A percentile compares a stretch with the other conserved stretches of the same genome.
phyloP scores from a whole-genome alignment of 352 stramenopile species.

The Pythium diclinum region DNA sequence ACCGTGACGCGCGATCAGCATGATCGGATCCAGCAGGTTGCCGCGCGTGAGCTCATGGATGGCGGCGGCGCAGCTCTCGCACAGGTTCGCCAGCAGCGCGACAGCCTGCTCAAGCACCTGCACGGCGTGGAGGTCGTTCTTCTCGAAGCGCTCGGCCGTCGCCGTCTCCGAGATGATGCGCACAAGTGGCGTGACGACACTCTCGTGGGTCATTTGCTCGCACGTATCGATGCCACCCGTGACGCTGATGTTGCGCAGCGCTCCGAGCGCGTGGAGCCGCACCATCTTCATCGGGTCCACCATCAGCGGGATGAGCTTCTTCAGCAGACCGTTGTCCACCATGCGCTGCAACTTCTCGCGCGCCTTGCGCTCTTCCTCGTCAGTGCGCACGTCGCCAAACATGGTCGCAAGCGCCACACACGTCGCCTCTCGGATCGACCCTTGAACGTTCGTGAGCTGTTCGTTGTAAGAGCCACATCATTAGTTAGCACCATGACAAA shows the following conservation, averaged over 20 bases:
- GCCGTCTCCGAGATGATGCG: conserved; percentile 67
- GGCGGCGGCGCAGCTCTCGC: conserved; percentile 74
- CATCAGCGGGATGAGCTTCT: conserved; percentile 82
- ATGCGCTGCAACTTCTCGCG: conserved; percentile 71
- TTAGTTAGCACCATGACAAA: neutral
- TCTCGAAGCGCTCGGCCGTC: conserved; percentile 47
- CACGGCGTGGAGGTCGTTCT: conserved; percentile 60
- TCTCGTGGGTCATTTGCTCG: conserved; percentile 73
- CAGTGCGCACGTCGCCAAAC: conserved; percentile 67
- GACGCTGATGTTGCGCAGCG: conserved; percentile 87
- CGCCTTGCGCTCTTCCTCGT: conserved; percentile 54
- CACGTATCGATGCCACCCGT: conserved; percentile 79
- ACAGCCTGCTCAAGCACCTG: conserved; percentile 82
- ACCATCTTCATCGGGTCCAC: conserved; percentile 85
- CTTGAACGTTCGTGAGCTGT: conserved; percentile 68
- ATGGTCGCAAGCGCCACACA: conserved; percentile 83
- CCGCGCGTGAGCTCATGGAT: conserved; percentile 82
- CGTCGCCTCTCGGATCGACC: conserved; percentile 80
- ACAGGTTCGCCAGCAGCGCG: conserved; percentile 75
- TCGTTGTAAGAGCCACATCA: neutral
- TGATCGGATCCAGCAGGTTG: conserved; percentile 67
- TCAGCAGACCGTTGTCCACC: conserved; percentile 71
- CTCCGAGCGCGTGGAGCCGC: conserved; percentile 75
- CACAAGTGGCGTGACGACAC: conserved; percentile 73
- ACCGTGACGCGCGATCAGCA: conserved; percentile 62